Evolutionary conservation across 2,329 filamentous ascomycete genomes (phyloP), one percentile per base, ranked within the genome.

Genomic region (Alternaria sp.): DNA sequence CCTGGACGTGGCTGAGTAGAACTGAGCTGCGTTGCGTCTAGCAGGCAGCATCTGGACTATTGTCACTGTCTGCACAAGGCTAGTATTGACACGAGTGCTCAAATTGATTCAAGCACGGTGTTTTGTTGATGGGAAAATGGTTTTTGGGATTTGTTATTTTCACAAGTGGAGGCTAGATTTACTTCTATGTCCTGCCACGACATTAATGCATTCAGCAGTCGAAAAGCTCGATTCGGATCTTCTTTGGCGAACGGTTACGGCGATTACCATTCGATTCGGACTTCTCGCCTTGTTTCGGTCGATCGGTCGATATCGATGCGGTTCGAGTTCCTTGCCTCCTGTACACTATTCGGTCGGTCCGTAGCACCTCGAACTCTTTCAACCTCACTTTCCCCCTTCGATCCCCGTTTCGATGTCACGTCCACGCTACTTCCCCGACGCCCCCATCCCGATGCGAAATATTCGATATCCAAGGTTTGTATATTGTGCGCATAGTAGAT

Each of bases 1-100:
- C 77, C 87, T 98, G 78, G 95, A 99, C 80, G 94, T 95, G 76
- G 94, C 94, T 74, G 95, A 98, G 83, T 89, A 79, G 66, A 65
- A 22, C 22, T 54, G 58, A 56, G 48, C 52, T 67, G 66, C 61
- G 58, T 38, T 62, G 59, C 61, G 63, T 56, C 46, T 57, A 58
- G 52, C 58, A 57, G 43, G 54, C 64, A 65, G 59, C 45, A 27
- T 50, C 51, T 30, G 54, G 48, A 30, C 56, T 66, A 57, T 59
- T 22, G 57, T 48, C 59, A 52, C 58, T 62, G 61, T 70, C 54
- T 67, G 53, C 60, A 63, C 49, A 63, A 59, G 57, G 57, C 58
- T 52, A 60, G 59, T 68, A 59, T 69, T 63, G 60, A 56, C 54
- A 63, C 62, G 58, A 52, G 52, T 54, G 66, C 52, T 61, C 59